phyloP scores from a whole-genome alignment of 495 filamentous ascomycete genomes.

The Daldinia concentrica region DNA sequence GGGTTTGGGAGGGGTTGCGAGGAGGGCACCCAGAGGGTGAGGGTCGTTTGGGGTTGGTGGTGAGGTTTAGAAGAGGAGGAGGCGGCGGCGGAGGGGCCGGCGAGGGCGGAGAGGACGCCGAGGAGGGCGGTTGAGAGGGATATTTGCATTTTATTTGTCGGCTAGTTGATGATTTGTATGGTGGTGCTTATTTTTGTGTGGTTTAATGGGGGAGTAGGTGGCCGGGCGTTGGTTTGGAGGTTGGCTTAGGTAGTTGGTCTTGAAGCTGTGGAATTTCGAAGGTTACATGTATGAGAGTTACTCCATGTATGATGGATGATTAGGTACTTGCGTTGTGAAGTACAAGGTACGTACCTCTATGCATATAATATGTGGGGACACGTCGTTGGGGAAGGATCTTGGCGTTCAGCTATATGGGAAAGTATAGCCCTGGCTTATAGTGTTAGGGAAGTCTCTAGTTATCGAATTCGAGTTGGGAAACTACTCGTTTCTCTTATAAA shows the following conservation, averaged over 20 bases:
- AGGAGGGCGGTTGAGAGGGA: constrained; percentile 36
- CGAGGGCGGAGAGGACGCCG: constrained; percentile 19
- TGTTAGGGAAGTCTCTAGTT: too few species aligned
- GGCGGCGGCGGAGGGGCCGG: constrained; percentile 12
- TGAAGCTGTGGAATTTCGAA: not conserved
- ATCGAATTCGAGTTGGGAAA: too few species aligned
- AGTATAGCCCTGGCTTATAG: not conserved
- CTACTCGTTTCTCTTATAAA: too few species aligned
- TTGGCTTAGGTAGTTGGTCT: too few species aligned
- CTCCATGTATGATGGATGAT: too few species aligned
- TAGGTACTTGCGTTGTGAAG: not conserved
- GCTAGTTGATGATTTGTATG: not conserved
- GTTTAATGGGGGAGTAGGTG: not conserved
- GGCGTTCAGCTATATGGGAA: constrained; percentile 9
- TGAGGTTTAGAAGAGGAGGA: constrained; percentile 6
- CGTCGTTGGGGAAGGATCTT: constrained; percentile 16
- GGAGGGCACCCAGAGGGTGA: constrained; percentile 59
- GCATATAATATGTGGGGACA: constrained; percentile 20
- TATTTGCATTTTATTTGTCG: constrained; percentile 33
- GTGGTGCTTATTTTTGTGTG: not conserved
- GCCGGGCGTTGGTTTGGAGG: not conserved
- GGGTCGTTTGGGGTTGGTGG: constrained; percentile 25
- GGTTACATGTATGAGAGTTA: too few species aligned
- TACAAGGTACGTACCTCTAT: not conserved
- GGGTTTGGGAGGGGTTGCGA: constrained; percentile 64